Evolutionary conservation across 2,329 filamentous ascomycete genomes (phyloP).

Genomic region (Ramularia collo-cygni): DNA sequence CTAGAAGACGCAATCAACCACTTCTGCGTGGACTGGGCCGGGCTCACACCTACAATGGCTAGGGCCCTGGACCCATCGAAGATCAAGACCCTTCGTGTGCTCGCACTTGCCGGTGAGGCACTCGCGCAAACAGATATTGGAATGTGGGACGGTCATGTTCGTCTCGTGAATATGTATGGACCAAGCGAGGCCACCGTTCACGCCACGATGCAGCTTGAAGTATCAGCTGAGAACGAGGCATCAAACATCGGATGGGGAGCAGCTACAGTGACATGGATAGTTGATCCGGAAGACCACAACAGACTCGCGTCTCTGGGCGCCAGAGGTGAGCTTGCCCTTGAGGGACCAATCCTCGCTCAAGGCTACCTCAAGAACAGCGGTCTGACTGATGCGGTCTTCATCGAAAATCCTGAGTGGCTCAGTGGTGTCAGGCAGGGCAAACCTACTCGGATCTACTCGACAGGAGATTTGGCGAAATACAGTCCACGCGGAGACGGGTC

Average conservation of each 20-base stretch:
- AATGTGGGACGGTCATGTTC: constrained; percentile 32
- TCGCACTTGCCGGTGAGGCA: constrained; percentile 31
- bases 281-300: constrained; percentile 23
- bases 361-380: constrained; percentile 35
- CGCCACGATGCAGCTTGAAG: not conserved
- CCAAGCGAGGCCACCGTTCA: constrained; percentile 31
- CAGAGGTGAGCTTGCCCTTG: constrained; percentile 41
- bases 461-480: constrained; percentile 53
- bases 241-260: constrained; percentile 22
- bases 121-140: constrained; percentile 32
- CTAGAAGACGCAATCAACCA: constrained; percentile 36
- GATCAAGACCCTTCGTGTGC: not conserved
- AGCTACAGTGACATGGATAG: too few species aligned
- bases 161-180: constrained; percentile 38
- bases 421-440: too few species aligned
- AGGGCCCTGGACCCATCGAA: constrained; percentile 33
- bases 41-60: constrained; percentile 51
- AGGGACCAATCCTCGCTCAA: constrained; percentile 39
- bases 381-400: constrained; percentile 28
- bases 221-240: too few species aligned
- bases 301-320: constrained; percentile 35
- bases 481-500: too few species aligned
- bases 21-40: constrained; percentile 31
- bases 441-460: constrained; percentile 48
- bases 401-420: constrained; percentile 24